Evolutionary conservation across 208 protist species (phyloP), one percentile per base, ranked within the genome.

Genomic region (Borovskyia barvae): DNA sequence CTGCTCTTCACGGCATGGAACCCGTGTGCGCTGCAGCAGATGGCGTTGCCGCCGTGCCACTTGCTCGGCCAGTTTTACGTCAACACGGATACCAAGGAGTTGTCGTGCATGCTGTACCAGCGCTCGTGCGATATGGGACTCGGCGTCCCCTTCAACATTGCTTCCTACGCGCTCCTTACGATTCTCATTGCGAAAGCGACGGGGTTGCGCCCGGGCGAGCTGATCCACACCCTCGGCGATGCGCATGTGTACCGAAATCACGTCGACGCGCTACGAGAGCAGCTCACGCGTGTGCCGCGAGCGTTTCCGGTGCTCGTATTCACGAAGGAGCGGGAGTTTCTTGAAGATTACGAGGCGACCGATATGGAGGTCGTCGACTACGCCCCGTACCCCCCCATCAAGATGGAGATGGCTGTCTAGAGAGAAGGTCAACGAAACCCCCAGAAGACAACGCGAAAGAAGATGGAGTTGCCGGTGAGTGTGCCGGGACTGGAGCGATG

Each of bases 61-160:
- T 72, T 99, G 65, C 78, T 99, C 5, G 97, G 66, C 6, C 97
- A 99, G 77, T 99, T 99, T 77, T 98, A 98, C 66, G 97, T 99
- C 30, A 87, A 91, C 69, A 49, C 77, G 29, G 22, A 80, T 1
- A 82, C 92, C 20, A 73, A 80, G 29, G 94, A 98, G 76, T 84
- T 99, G 14, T 97, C 89, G 17, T 98, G 97, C 76, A 93, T 96
- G 80, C 66, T 98, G 59, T 93, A 95, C 75, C 90, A 96, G 70
- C 81, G 92, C 24, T 94, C 85, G n/a, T 96, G 90, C 61, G 97
- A 98, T 77, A 97, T 98, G 89, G 98, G 98, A 5, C 93, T 99
- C 24, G 98, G 98, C 14, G 98, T 99, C 14, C 98, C 98, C 6
- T 99, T 99, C 82, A 99, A 99, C 90, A 99, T 99, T 66, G 98